Evolutionary conservation across 129 eudicot genomes (phyloP).

Genomic region (Lactuca saligna): DNA sequence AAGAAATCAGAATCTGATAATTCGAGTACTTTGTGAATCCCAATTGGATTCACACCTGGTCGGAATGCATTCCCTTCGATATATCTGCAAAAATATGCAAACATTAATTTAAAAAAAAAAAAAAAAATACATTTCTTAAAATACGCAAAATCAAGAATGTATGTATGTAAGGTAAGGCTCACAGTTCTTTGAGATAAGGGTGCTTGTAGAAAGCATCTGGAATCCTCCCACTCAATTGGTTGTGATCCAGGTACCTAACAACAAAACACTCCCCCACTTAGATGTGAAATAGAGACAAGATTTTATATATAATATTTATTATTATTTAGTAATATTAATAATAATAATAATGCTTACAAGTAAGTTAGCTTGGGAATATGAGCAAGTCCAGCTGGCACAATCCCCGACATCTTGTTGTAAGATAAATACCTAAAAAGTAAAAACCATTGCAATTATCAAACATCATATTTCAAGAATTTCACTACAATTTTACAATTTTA

Average conservation of each 20-base stretch:
- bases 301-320: neutral
- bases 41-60: constrained; percentile 92
- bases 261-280: too few relatives aligned
- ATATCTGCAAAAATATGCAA: constrained; percentile 51
- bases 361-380: constrained; percentile 87
- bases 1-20: constrained; percentile 83
- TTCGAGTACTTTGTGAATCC: constrained; percentile 88
- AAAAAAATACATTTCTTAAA: too few relatives aligned
- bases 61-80: constrained; percentile 93
- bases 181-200: constrained; percentile 88
- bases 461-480: neutral
- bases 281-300: too few relatives aligned
- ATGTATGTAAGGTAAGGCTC: constrained; percentile 21
- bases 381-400: constrained; percentile 79
- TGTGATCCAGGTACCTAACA: constrained; percentile 93
- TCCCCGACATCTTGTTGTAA: constrained; percentile 93
- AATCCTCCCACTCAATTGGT: constrained; percentile 87
- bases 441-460: constrained; percentile 15
- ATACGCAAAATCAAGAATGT: too few relatives aligned
- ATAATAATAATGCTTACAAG: constrained; percentile 53
- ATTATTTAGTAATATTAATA: constrained; percentile 1
- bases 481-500: neutral
- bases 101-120: neutral
- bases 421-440: constrained; percentile 89
- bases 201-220: constrained; percentile 97